These are phyloP conservation scores for Ophiostoma novo-ulmi DNA, from an alignment of 2,329 filamentous ascomycete genomes.

Conservation along the genomic window DNA sequence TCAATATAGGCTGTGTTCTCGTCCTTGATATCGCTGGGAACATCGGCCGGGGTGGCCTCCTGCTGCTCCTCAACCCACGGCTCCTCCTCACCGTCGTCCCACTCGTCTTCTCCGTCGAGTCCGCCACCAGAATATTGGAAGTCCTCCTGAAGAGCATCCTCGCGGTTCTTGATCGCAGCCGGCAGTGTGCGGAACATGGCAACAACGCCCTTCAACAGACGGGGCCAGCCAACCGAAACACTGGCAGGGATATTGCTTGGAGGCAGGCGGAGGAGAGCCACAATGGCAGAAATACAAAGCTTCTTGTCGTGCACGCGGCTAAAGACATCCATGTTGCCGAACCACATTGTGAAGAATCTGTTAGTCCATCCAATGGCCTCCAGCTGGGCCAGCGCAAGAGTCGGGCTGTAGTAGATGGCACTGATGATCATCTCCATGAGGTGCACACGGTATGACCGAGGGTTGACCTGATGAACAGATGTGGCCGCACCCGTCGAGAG, in stretches of 20 bases:
- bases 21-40: constrained; percentile 64
- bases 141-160: constrained; percentile 87
- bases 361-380: constrained; percentile 93
- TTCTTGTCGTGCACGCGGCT: constrained; percentile 97
- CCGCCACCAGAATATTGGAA: constrained; percentile 66
- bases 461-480: constrained; percentile 51
- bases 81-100: constrained; percentile 75
- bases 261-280: constrained; percentile 72
- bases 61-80: constrained; percentile 65
- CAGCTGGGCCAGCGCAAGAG: constrained; percentile 77
- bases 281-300: constrained; percentile 90
- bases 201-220: constrained; percentile 81
- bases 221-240: constrained; percentile 90
- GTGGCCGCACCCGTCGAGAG: constrained; percentile 21
- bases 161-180: constrained; percentile 80
- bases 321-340: constrained; percentile 91
- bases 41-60: neutral
- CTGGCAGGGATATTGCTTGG: constrained; percentile 82
- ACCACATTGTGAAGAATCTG: constrained; percentile 98
- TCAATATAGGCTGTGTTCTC: constrained; percentile 93
- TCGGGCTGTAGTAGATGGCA: constrained; percentile 92
- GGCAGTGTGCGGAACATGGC: constrained; percentile 89
- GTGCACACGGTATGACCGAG: constrained; percentile 92
- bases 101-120: constrained; percentile 62
- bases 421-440: constrained; percentile 99